phyloP scores from a whole-genome alignment of 2,329 filamentous ascomycete genomes.

The Grosmannia huntii region DNA sequence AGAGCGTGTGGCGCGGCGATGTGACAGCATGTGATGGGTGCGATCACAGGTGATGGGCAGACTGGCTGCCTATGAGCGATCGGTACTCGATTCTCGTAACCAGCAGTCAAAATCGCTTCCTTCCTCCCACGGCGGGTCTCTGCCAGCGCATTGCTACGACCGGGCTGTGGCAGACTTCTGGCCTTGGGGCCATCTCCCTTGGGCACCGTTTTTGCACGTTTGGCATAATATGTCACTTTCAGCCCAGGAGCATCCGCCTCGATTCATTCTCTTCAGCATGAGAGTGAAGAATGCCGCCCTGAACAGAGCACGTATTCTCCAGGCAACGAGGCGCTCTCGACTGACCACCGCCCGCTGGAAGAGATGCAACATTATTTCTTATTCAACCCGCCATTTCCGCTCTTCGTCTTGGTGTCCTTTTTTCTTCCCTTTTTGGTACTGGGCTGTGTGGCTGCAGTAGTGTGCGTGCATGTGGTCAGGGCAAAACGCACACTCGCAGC shows the following conservation, averaged over 20 bases:
- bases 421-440: background rate
- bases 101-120: background rate
- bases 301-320: no score
- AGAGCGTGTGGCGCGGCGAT: background rate
- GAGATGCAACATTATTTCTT: background rate
- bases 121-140: background rate
- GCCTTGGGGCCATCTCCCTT: background rate
- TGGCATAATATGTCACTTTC: background rate
- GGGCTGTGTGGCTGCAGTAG: background rate
- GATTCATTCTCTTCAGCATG: background rate
- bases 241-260: background rate
- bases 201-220: no score
- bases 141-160: constrained; percentile 1
- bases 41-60: background rate
- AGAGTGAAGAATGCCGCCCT: background rate
- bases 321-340: background rate
- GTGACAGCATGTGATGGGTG: constrained; percentile 1
- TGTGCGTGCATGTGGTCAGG: background rate
- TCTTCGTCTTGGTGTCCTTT: no score
- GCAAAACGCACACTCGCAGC: no score
- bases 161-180: no score
- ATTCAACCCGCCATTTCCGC: background rate
- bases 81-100: no score
- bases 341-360: background rate
- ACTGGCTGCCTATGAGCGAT: no score